A percentile compares a stretch with the other conserved stretches of the same genome.
phyloP scores from a whole-genome alignment of 371 early-diverging fungal species.

The Mucor velutinosus region DNA sequence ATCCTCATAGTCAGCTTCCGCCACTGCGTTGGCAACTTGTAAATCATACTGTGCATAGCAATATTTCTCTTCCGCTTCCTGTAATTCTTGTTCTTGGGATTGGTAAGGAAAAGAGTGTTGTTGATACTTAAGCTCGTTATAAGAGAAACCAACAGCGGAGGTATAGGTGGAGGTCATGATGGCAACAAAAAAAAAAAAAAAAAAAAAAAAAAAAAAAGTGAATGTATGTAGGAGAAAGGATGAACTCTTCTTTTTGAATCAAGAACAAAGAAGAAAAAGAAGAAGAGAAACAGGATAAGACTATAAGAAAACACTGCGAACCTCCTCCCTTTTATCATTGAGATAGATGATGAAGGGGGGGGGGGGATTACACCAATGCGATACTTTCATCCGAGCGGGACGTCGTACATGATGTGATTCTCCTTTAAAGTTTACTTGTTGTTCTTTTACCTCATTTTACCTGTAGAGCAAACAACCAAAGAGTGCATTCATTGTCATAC shows the following conservation, averaged over 20 bases:
- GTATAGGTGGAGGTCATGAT: neutral
- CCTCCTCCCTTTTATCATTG: neutral
- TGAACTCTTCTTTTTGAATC: neutral
- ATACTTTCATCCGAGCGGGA: constrained; percentile 4
- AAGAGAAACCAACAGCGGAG: neutral
- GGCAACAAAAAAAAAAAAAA: neutral
- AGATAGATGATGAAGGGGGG: neutral
- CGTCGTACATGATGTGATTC: constrained; percentile 2
- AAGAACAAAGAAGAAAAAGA: neutral
- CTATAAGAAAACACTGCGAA: neutral
- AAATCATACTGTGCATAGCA: constrained; percentile 15
- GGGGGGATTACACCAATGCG: neutral
- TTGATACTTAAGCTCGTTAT: neutral
- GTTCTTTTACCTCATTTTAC: neutral
- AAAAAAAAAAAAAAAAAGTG: neutral
- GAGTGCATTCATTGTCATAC: neutral
- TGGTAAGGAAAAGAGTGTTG: neutral
- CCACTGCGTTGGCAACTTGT: constrained; percentile 12
- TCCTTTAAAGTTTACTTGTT: neutral
- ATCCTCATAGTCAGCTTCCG: constrained; percentile 25
- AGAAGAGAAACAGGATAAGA: neutral
- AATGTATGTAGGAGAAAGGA: neutral
- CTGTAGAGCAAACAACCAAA: neutral
- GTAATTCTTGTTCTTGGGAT: constrained; percentile 6
- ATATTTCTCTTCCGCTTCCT: neutral